These are phyloP conservation scores for Zoysia japonica DNA, from an alignment of 176 grass and related monocot species.

Conservation along the genomic window DNA sequence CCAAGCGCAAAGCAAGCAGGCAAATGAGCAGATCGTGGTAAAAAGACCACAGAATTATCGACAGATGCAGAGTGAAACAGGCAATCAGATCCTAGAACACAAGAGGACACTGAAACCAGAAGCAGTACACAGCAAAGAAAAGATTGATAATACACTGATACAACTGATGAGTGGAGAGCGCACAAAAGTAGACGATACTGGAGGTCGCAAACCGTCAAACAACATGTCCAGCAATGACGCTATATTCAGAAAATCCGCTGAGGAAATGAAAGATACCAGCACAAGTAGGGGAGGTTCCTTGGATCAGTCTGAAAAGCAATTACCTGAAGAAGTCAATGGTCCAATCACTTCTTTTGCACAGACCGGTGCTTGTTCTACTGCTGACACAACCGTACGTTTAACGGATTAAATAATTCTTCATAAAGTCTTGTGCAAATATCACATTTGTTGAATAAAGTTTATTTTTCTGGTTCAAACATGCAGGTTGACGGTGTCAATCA, in stretches of 20 bases:
- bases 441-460: neutral
- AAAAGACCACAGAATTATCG: slow-evolving; percentile 25
- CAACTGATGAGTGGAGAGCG: slow-evolving; percentile 4
- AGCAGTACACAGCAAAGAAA: slow-evolving; percentile 26
- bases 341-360: slow-evolving; percentile 8
- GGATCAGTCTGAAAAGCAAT: slow-evolving; percentile 19
- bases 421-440: slow-evolving; percentile 18
- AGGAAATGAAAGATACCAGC: neutral
- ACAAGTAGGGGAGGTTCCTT: neutral
- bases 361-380: neutral
- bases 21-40: slow-evolving; percentile 25
- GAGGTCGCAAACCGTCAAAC: slow-evolving; percentile 1
- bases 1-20: slow-evolving; percentile 34
- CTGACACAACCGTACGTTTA: slow-evolving; percentile 48
- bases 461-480: slow-evolving; percentile 4
- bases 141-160: slow-evolving; percentile 1
- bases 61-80: slow-evolving; percentile 21
- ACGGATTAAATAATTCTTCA: neutral
- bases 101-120: slow-evolving; percentile 31
- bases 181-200: neutral
- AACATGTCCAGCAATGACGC: neutral
- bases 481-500: slow-evolving; percentile 19
- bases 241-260: neutral
- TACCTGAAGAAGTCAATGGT: slow-evolving; percentile 24
- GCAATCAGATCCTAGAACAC: slow-evolving; percentile 12